These are phyloP conservation scores for Oryza coarctata DNA, from an alignment of 176 grass and related monocot species.

Conservation along the genomic window DNA sequence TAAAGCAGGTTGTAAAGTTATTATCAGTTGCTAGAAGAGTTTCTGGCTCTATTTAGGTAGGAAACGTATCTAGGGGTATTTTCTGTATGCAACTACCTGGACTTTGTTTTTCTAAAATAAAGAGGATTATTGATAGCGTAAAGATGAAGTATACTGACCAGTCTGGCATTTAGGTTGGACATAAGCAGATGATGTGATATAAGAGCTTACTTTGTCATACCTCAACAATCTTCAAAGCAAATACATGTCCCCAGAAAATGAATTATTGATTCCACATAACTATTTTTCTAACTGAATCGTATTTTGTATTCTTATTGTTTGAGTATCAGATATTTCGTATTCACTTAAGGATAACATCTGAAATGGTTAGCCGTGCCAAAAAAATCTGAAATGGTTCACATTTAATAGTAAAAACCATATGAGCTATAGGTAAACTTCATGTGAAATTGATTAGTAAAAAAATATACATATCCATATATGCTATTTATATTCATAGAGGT, in stretches of 20 bases:
- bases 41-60: not conserved
- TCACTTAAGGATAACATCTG: not conserved
- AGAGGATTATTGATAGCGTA: not conserved
- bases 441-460: not conserved
- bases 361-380: not conserved
- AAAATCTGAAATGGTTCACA: not conserved
- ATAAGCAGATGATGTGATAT: not conserved
- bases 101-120: not conserved
- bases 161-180: constrained; percentile 19
- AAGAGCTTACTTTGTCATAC: constrained; percentile 6
- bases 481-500: not conserved
- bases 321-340: not conserved
- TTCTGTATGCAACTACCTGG: not conserved
- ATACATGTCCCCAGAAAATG: not conserved
- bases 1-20: not conserved
- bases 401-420: not conserved
- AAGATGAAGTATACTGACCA: not conserved
- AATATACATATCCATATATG: not conserved
- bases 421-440: not conserved
- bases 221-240: constrained; percentile 3
- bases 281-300: not conserved
- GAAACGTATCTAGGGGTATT: not conserved
- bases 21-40: not conserved
- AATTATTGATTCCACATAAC: not conserved
- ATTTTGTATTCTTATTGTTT: not conserved